Evolutionary conservation across 208 protist species (phyloP).

Genomic region (Leishmania arabica): DNA sequence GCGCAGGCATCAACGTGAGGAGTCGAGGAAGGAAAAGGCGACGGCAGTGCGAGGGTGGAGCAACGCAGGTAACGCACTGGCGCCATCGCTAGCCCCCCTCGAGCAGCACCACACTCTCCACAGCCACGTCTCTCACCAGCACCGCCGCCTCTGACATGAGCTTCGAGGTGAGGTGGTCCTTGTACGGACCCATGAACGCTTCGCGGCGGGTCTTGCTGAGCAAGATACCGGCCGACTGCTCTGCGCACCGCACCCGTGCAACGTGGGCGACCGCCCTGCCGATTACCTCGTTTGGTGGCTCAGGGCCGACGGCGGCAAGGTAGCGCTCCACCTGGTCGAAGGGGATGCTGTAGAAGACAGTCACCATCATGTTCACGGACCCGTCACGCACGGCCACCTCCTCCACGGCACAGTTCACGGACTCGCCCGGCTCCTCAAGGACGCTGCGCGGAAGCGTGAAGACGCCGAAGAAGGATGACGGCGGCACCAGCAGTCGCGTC

Average conservation of each 20-base stretch:
- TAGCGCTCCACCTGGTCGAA: conserved; percentile 83
- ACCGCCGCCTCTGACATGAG: conserved; percentile 78
- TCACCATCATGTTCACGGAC: conserved; percentile 65
- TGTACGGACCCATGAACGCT: conserved; percentile 55
- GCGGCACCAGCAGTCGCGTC: conserved; percentile 58
- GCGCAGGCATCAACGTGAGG: background rate
- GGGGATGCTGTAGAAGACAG: conserved; percentile 67
- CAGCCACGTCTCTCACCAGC: conserved; percentile 45
- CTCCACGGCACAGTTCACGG: conserved; percentile 61
- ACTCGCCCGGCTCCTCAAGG: conserved; percentile 52
- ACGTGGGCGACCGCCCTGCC: conserved; percentile 55
- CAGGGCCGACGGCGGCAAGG: conserved; percentile 72
- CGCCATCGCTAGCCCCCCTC: conserved; percentile 19
- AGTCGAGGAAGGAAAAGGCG: background rate
- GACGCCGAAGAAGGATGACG: conserved; percentile 71
- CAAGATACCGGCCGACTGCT: conserved; percentile 75
- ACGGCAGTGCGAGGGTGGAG: background rate
- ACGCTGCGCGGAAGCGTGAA: conserved; percentile 75
- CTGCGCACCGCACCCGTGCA: conserved; percentile 45
- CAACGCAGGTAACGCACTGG: background rate
- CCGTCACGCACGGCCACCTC: conserved; percentile 64
- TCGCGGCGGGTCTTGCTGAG: conserved; percentile 67
- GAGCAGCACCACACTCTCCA: conserved; percentile 72
- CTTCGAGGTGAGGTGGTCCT: conserved; percentile 51
- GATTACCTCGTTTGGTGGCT: conserved; percentile 75